Evolutionary conservation across 177 flowering plant species (phyloP), one percentile per base, ranked within the genome.

Genomic region (Vitis hybrid): DNA sequence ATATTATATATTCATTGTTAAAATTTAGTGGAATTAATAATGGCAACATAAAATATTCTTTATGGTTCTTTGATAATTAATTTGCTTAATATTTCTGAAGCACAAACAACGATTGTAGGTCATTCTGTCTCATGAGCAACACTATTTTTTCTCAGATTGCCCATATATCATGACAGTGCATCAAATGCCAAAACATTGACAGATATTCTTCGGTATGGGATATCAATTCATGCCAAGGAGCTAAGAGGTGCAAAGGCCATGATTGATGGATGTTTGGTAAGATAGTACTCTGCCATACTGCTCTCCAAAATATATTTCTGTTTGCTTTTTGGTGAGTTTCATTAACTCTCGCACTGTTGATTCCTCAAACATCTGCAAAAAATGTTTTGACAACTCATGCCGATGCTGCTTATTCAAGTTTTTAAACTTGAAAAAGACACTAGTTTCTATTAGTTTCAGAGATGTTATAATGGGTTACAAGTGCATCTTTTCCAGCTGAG

Each of bases 251-350:
- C 95, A 68, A 86, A 79, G 77, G 92, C 90, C 52, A 49, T 92
- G 55, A 75, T 92, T 73, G 87, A 89, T 82, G 97, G 95, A 62
- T 82, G 79, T 56, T 75, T 91, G 95, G 98, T 92, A 81, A 77
- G 80, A 58, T 66, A 14, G 23, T 57, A 6, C 9, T 67, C 56
- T 64, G 66, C 4, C 55, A 49, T 34, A 9, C 55, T 15, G 17
- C 56, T 54, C 17, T 54, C 7, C n/a, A 14, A 14, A 17, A 3
- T 54, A 6, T 40, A 6, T 40, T 40, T 40, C 9, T 40, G 45
- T 40, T 40, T 40, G 45, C 45, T 40, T 40, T 40, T 40, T 7
- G 45, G 8, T 40, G 45, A 40, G 45, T 4, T 40, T 40, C 4
- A 40, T 40, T 40, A 4, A 40, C 45, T 40, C 45, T 40, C 2